Conservation (phyloP, 768 basidiomycete genomes). For the Suillus tomentosus region DNA sequence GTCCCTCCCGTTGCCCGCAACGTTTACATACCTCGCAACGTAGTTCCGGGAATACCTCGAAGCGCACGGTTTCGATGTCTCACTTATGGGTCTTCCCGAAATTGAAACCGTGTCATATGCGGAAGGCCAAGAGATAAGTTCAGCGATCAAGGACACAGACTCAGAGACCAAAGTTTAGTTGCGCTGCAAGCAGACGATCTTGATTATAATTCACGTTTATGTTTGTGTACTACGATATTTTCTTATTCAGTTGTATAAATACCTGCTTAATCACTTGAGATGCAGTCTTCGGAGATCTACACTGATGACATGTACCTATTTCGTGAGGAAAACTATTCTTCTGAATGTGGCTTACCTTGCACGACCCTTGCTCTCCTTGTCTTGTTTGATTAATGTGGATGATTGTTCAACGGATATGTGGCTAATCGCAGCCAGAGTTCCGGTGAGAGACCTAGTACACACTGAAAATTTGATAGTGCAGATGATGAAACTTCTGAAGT, state of each 20-base stretch:
- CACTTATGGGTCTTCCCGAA: conserved; percentile 60
- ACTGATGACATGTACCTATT: neutral
- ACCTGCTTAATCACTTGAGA: neutral
- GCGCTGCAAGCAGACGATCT: neutral
- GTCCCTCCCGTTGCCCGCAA: neutral
- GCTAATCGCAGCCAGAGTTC: neutral
- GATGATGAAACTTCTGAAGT: conserved; percentile 1
- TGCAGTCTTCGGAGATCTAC: neutral
- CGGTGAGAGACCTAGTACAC: neutral
- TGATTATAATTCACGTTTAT: neutral
- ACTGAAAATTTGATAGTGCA: neutral
- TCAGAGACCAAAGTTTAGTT: conserved; percentile 16
- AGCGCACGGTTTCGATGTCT: conserved; percentile 76
- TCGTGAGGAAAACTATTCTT: neutral
- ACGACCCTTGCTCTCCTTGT: neutral
- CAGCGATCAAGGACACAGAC: conserved; percentile 9
- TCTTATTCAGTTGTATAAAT: neutral
- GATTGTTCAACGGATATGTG: neutral
- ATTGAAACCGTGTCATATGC: conserved; percentile 27
- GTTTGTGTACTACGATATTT: neutral
- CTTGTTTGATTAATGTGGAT: neutral
- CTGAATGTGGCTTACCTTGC: neutral
- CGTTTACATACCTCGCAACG: neutral
- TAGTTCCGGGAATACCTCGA: conserved; percentile 85
- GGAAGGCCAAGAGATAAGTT: conserved; percentile 20